phyloP scores from a whole-genome alignment of 2,329 filamentous ascomycete genomes.

The Hypoxylon sp. region DNA sequence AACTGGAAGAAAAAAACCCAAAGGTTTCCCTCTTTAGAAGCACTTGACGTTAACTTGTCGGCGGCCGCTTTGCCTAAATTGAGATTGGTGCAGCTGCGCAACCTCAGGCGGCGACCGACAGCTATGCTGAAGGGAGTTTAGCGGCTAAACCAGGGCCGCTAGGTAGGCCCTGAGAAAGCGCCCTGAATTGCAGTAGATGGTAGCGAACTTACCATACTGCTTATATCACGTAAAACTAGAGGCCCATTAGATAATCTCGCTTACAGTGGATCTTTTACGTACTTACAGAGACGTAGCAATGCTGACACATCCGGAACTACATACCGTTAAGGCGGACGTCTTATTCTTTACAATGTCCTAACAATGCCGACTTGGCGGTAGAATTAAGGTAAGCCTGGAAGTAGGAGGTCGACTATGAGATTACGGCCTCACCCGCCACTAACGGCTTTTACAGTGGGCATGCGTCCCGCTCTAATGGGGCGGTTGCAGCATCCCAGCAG shows the following conservation, averaged over 20 bases:
- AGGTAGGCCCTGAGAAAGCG: not conserved
- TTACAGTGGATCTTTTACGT: not conserved
- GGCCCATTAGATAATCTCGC: not conserved
- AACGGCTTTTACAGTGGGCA: not conserved
- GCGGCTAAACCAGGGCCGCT: not conserved
- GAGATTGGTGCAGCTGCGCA: not conserved
- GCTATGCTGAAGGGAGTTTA: not conserved
- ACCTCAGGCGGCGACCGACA: not conserved
- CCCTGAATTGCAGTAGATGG: no score
- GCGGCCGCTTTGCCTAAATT: not conserved
- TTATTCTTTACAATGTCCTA: no score
- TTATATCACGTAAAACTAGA: not conserved
- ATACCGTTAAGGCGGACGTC: no score
- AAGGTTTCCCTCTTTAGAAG: not conserved
- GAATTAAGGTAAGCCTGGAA: no score
- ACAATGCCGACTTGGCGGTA: no score
- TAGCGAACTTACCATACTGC: no score
- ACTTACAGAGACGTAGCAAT: not conserved
- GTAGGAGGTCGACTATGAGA: no score
- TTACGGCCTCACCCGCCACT: no score
- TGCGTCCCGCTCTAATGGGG: not conserved
- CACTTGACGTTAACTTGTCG: not conserved
- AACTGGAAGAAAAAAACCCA: not conserved
- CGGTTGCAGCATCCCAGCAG: no score
- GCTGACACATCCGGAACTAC: not conserved